These are phyloP conservation scores for Ophidiomyces ophidiicola DNA, from an alignment of 2,329 filamentous ascomycete species.

Conservation along the genomic window DNA sequence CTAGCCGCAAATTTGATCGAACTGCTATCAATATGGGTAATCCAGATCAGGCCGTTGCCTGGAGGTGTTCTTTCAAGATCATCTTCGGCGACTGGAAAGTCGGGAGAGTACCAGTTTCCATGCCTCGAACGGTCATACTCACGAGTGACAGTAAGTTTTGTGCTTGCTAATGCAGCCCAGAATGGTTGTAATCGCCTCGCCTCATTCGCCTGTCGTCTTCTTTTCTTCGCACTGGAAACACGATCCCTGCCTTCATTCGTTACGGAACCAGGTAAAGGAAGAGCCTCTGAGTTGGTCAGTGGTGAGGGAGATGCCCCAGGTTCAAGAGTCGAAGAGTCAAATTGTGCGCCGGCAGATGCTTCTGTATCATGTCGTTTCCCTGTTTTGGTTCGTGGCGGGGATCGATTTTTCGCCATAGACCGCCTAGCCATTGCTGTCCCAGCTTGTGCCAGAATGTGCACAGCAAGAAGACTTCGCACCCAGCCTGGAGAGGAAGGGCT, in stretches of 20 bases:
- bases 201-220: conserved; percentile 80
- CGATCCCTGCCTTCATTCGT: conserved; percentile 45
- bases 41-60: conserved; percentile 36
- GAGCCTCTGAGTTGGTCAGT: conserved; percentile 30
- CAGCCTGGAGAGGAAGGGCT: conserved; percentile 34
- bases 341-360: conserved; percentile 33
- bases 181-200: conserved; percentile 82
- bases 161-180: conserved; percentile 88
- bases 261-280: conserved; percentile 37
- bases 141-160: conserved; percentile 91
- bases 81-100: conserved; percentile 30
- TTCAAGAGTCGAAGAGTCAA: conserved; percentile 34
- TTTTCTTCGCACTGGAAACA: conserved; percentile 59
- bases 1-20: conserved; percentile 38
- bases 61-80: conserved; percentile 32
- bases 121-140: conserved; percentile 67
- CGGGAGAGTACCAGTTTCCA: conserved; percentile 16
- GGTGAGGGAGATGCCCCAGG: conserved; percentile 29
- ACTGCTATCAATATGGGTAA: conserved; percentile 36
- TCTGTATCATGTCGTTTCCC: conserved; percentile 37
- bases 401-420: conserved; percentile 35
- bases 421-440: conserved; percentile 37
- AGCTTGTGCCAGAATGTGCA: conserved; percentile 39
- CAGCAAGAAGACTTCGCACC: conserved; percentile 37
- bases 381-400: conserved; percentile 29